Percentiles rank a stretch among this genome's conserved stretches.
Evolutionary conservation across 768 basidiomycete species (phyloP).

Genomic region (Pisolithus microcarpus): DNA sequence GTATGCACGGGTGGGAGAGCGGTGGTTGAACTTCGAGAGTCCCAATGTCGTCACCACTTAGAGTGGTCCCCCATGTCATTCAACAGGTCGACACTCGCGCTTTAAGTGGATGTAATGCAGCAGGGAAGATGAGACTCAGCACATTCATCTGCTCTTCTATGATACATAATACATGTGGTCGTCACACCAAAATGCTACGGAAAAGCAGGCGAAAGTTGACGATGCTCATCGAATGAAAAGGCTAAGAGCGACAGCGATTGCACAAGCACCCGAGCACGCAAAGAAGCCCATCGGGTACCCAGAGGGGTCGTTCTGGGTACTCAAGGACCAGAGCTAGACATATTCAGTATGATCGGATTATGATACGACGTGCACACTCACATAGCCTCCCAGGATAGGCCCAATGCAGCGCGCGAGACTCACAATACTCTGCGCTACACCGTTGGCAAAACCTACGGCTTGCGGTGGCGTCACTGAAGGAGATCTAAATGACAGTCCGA

Average conservation of each 20-base stretch:
- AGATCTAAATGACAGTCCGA: slow-evolving; percentile 1
- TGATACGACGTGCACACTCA: slow-evolving; percentile 23
- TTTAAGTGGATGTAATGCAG: no score
- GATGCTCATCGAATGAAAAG: slow-evolving; percentile 59
- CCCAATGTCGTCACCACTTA: no score
- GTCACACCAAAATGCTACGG: neutral
- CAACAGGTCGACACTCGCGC: no score
- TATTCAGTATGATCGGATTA: neutral
- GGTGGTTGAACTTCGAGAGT: no score
- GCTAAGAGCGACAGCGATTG: slow-evolving; percentile 58
- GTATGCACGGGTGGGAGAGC: no score
- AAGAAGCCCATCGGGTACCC: slow-evolving; percentile 76
- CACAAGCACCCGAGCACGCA: slow-evolving; percentile 54
- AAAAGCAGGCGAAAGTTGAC: neutral
- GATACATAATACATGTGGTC: neutral
- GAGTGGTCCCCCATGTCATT: no score
- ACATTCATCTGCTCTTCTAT: neutral
- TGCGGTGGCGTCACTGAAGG: slow-evolving; percentile 79
- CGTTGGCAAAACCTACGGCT: slow-evolving; percentile 88
- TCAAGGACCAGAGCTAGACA: slow-evolving; percentile 62
- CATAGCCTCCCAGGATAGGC: slow-evolving; percentile 78
- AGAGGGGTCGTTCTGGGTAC: slow-evolving; percentile 57
- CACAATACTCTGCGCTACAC: slow-evolving; percentile 92
- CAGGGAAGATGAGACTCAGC: neutral
- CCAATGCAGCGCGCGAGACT: slow-evolving; percentile 89